Base-by-base conservation (phyloP, 2,329 filamentous ascomycete species). In the Sclerotinia minor region DNA sequence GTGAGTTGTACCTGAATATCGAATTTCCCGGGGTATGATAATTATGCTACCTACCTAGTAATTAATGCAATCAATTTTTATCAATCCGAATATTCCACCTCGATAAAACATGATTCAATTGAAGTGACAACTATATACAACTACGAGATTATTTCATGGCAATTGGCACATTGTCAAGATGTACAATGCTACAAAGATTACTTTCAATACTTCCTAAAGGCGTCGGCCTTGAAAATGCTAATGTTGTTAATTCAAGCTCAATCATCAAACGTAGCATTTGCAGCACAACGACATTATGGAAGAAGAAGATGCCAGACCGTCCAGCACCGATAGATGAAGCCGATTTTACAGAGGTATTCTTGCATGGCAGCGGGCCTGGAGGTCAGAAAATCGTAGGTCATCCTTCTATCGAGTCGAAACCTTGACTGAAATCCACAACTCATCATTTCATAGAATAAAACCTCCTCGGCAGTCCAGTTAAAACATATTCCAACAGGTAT, bases 291-390 rank as follows among this genome's bases (percentile, higher is more conserved):
- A 58, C 73, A 67, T 29, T 65, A 72, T 76, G 73, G 65, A 69
- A 61, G 61, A 91, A 90, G 76, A 85, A 85, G 65, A 82, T 96
- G 75, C 94, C 94, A 1, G 89, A 92, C 7, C 88, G 93, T 5
- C 89, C 90, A 19, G 85, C 83, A 69, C 84, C 88, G 17, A 86
- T 95, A 26, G 84, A 88, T 17, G 93, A 97, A 72, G 81, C 84
- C 24, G 93, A 97, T 64, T 87, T 98, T 72, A 88, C 89, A 67
- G 92, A 97, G 76, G 85, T 84, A 53, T 98, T 96, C 80, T 84
- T 99, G 69, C 96, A 95, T 78, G 95, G 95, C 74, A 91, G 87
- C 73, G 95, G 95, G 1, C 94, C 95, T 0, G 95, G 95, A 32
- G 95, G 95, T 0, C 95, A 99, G 78, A 97, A 97, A 78, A 98